Evolutionary conservation across 305 asterid species (phyloP), one percentile per base, ranked within the genome.

Genomic region (Fraxinus nigra): DNA sequence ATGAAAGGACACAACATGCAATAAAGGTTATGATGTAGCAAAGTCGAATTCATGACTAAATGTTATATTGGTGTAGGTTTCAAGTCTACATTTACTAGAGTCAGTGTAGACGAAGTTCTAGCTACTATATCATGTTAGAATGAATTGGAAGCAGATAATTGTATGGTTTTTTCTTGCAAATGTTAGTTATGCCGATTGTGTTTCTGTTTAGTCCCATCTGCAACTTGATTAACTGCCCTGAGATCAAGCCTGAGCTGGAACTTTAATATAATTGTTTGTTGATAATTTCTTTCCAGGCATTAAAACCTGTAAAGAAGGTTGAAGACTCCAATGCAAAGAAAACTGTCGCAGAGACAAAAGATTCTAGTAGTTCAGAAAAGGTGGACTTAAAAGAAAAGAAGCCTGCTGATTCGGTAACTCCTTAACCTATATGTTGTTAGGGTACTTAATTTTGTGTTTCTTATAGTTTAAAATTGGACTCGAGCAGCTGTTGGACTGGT

Each of bases 281-380:
- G 77, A 26, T 35, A 78, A 28, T 76, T 70, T 63, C 14, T 4
- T 78, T 84, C 26, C 83, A 91, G 97, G 90, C 81, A 46, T 69
- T 77, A 72, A 90, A 91, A 86, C 30, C 85, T 65, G 48, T 84
- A 63, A 89, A 86, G 88, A 90, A 90, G 90, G 91, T 69, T 34
- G 96, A 92, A 79, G 96, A 90, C 76, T 82, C 92, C 80, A 87
- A 80, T 75, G 76, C 84, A 32, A 93, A 89, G 85, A 93, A 91
- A 84, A 18, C 83, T 14, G 92, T 78, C 48, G 82, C 81, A 78
- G 92, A 87, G 79, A 80, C 86, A 26, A 92, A 91, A 84, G 89
- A 61, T 59, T 20, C 85, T 32, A 81, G 77, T 69, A 70, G 24
- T 80, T 37, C 79, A 20, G 86, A 72, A 7, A 90, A 82, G 79